phyloP scores from a whole-genome alignment of 345 rosid genomes.

The Aquilaria malaccensis region DNA sequence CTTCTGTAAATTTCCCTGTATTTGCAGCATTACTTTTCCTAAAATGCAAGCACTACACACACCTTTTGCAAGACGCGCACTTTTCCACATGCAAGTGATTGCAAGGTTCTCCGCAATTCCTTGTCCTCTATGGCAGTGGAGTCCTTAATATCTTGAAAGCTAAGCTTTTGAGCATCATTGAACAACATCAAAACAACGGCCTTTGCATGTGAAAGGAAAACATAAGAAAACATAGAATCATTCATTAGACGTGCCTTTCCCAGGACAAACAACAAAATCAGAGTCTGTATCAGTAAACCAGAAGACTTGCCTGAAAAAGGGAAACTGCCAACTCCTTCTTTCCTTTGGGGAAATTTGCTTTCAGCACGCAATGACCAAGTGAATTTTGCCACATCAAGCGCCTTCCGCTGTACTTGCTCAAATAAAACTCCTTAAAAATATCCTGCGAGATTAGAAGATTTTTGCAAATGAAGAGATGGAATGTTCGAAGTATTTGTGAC shows the following conservation, averaged over 20 bases:
- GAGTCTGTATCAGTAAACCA: not conserved
- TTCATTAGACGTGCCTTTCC: too few relatives aligned
- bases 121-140: constrained; percentile 92
- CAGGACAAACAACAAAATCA: not conserved
- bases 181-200: constrained; percentile 96
- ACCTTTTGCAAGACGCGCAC: constrained; percentile 93
- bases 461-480: not conserved
- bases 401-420: constrained; percentile 96
- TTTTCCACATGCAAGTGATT: constrained; percentile 98
- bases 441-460: constrained; percentile 43
- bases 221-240: too few relatives aligned
- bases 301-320: constrained; percentile 74
- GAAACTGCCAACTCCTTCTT: constrained; percentile 98
- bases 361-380: constrained; percentile 92
- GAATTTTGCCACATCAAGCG: constrained; percentile 99
- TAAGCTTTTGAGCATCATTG: constrained; percentile 86
- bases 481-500: not conserved
- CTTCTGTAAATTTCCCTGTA: not conserved
- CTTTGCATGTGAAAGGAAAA: constrained; percentile 29
- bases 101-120: constrained; percentile 88
- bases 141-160: constrained; percentile 88
- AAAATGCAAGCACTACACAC: constrained; percentile 2
- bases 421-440: constrained; percentile 93
- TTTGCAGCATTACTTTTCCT: not conserved
- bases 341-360: constrained; percentile 83